These are phyloP conservation scores for Fusarium circinatum DNA, from an alignment of 2,329 filamentous ascomycete species.

Conservation along the genomic window DNA sequence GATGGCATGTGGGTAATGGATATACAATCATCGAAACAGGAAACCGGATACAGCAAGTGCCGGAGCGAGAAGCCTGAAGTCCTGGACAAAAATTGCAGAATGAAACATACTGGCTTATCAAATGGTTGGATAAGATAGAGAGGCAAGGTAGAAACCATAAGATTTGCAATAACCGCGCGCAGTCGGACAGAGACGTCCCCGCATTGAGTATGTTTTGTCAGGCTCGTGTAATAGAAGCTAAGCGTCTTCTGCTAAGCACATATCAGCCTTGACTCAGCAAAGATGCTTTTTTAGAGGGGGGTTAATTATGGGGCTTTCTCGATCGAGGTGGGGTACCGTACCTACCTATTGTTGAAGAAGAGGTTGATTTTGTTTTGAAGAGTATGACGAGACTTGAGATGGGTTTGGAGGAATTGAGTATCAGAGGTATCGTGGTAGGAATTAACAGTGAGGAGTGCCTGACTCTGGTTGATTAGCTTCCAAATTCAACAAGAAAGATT, in stretches of 20 bases:
- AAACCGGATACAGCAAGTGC: not conserved
- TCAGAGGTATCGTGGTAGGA: not conserved
- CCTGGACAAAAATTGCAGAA: not conserved
- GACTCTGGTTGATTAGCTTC: not conserved
- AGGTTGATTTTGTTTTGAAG: not conserved
- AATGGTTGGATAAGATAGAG: slow-evolving; percentile 44
- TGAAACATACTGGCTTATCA: slow-evolving; percentile 13
- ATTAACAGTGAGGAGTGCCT: not conserved
- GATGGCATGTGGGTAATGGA: slow-evolving; percentile 1
- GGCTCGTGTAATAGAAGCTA: slow-evolving; percentile 45
- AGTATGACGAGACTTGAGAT: not conserved
- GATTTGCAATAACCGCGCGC: slow-evolving; percentile 32
- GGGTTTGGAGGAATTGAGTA: not conserved
- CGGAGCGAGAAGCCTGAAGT: not conserved
- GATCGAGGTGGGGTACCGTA: slow-evolving; percentile 14
- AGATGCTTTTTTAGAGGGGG: not conserved
- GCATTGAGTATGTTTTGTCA: slow-evolving; percentile 44
- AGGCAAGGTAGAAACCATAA: not conserved
- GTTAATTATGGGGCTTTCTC: not conserved
- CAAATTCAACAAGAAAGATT: not conserved
- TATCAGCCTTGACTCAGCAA: slow-evolving; percentile 38
- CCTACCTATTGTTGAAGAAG: not conserved
- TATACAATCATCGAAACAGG: not conserved
- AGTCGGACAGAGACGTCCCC: slow-evolving; percentile 1
- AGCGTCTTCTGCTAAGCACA: slow-evolving; percentile 27